Base-by-base conservation (phyloP, 371 early-diverging fungal genomes). In the Dinochytrium kinnereticum region DNA sequence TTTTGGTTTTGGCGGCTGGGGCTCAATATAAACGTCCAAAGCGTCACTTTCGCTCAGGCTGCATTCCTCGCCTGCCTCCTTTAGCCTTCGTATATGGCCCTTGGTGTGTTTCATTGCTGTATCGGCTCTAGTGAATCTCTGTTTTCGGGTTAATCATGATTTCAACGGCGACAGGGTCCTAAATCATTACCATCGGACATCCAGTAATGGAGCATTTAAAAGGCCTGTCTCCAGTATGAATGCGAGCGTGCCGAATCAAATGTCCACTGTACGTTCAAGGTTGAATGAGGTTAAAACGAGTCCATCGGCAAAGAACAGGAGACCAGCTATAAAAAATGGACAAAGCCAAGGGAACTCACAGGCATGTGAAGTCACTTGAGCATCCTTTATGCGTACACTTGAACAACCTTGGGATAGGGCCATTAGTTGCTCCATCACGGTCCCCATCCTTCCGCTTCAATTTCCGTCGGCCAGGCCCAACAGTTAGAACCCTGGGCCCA, bases 31-130 rank as follows among this genome's bases (percentile, higher is more conserved):
- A 21, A 57, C 57, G 30, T 57, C 57, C 10, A 57, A 28, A 13
- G 10, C 57, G 26, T 57, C 57, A 28, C 17, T 57, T 30, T 57
- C 57, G 57, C 30, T 57, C 13, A 57, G 30, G 24, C 10, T 21
- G 30, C 57, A 57, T 33, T 34, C 40, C 21, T 73, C 55, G 31
- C 73, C 73, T 1, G 73, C 67, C 2, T 30, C 31, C 36, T 73
- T 36, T 7, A 73, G 73, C 55, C 65, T 65, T 13, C 53, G 30
- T 30, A 73, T 40, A 39, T 73, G 73, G 44, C 49, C 49, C 0
- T 68, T 21, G 1, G 73, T 51, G 55, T 73, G 73, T 34, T 73
- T 73, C 51, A 67, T 66, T 36, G 73, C 73, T 21, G 73, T 73
- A 33, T 73, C 73, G 2, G 73, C 65, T 13, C 73, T 33, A 1